Evolutionary conservation across 148 eudicot genomes (phyloP).

Genomic region (Tetragonia tetragonoides): DNA sequence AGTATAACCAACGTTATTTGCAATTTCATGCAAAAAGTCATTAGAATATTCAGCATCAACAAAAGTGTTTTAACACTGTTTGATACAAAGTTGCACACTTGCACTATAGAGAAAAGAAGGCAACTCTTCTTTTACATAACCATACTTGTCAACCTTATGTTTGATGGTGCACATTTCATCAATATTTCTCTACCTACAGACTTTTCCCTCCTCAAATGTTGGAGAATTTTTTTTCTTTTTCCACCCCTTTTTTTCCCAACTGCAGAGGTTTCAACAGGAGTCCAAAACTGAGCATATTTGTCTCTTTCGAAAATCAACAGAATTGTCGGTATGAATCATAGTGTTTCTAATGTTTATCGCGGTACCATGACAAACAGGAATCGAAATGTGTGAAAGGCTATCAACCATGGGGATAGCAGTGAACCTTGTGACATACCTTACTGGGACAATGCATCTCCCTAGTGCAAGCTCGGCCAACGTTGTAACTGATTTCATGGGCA

Average conservation of each 20-base stretch:
- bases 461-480: slow-evolving; percentile 78
- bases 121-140: too few species aligned
- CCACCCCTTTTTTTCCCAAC: too few species aligned
- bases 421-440: slow-evolving; percentile 82
- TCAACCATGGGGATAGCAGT: slow-evolving; percentile 98
- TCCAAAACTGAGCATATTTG: too few species aligned
- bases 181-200: background rate
- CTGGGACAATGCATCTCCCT: slow-evolving; percentile 73
- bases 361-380: slow-evolving; percentile 40
- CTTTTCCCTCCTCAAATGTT: slow-evolving; percentile 18
- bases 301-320: too few species aligned
- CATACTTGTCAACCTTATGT: too few species aligned
- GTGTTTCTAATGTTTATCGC: background rate
- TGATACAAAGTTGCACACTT: slow-evolving; percentile 7
- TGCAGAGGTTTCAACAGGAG: too few species aligned
- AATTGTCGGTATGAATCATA: background rate
- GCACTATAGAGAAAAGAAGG: too few species aligned
- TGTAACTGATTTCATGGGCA: slow-evolving; percentile 90
- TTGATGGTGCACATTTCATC: background rate
- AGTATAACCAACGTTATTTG: background rate
- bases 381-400: slow-evolving; percentile 86
- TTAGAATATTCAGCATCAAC: slow-evolving; percentile 22
- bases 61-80: background rate
- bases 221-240: background rate
- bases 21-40: slow-evolving; percentile 31